Evolutionary conservation across 306 rosid genomes (phyloP), one percentile per base, ranked within the genome.

Genomic region (Lathyrus sativus): DNA sequence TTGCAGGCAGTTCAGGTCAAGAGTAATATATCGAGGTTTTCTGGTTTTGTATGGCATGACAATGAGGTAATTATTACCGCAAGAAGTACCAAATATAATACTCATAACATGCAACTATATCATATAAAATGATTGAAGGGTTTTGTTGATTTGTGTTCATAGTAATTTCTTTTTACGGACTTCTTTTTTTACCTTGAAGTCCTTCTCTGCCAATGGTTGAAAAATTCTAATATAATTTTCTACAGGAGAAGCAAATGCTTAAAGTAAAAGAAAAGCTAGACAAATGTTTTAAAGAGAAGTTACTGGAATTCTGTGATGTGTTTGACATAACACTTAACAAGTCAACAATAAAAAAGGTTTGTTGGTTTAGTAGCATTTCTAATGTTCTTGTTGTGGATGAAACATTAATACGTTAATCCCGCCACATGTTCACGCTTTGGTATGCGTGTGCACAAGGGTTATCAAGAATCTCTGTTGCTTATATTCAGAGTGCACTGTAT

Each of bases 31-130:
- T 88, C 81, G 33, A 78, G 92, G 80, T 95, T 95, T 85, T 95
- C 99, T 73, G 99, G 99, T 77, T 95, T 95, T 71, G 97, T 85
- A 53, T 95, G 99, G 99, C 91, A 54, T 74, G 92, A 79, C 66
- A 86, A 87, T 76, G 91, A 95, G 95, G 97, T 88, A 82, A 86
- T 65, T 76, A 29, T 74, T 46, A 44, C 49, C 13, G 49, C 12
- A 54, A 28, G 11, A 62, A 38, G 14, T 10, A 67, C 24, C 14
- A 33, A 42, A 31, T 60, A 12, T 61, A 18, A 46, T 61, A 24
- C 67, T 61, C 43, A 1, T 45, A 50, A 42, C 58, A 19, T 9
- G 35, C 73, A 46, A 68, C 59, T 58, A 4, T 48, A 22, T 63
- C 37, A 3, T 28, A 37, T 42, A 11, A 54, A 18, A 45, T 44